A percentile compares a stretch with the other conserved stretches of the same genome.
These are phyloP conservation scores for Penstemon eatonii DNA, from an alignment of 257 asterid genomes.

Conservation along the genomic window DNA sequence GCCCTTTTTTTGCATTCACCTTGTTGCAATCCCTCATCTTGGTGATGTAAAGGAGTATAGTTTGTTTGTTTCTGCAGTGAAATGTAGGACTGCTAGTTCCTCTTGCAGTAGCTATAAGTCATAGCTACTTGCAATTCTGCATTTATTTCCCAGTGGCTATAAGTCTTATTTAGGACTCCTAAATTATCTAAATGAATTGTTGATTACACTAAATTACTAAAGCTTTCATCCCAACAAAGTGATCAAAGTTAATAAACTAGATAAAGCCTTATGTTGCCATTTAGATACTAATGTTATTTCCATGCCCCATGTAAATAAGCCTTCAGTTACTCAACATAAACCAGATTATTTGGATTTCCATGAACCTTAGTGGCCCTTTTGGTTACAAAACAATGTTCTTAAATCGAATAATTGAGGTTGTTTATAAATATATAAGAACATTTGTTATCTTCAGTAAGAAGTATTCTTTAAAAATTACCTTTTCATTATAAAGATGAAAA, in stretches of 20 bases:
- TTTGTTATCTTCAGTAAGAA: neutral
- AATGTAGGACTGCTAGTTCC: neutral
- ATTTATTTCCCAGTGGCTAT: neutral
- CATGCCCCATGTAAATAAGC: neutral
- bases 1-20: neutral
- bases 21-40: neutral
- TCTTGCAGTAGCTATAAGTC: neutral
- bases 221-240: neutral
- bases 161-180: neutral
- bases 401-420: neutral
- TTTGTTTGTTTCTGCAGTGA: too few species aligned
- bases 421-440: constrained; percentile 3
- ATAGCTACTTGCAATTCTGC: neutral
- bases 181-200: neutral
- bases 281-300: neutral
- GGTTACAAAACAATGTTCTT: neutral
- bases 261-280: neutral
- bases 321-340: constrained; percentile 2
- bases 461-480: neutral
- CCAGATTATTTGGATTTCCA: constrained; percentile 7
- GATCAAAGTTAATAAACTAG: neutral
- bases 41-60: constrained; percentile 1
- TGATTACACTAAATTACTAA: neutral
- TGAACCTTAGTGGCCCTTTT: constrained; percentile 9
- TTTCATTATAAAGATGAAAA: neutral